A percentile compares a stretch with the other conserved stretches of the same genome.
Evolutionary conservation across 371 early-diverging fungal species (phyloP).

Genomic region (Syncephalastrum monosporum): DNA sequence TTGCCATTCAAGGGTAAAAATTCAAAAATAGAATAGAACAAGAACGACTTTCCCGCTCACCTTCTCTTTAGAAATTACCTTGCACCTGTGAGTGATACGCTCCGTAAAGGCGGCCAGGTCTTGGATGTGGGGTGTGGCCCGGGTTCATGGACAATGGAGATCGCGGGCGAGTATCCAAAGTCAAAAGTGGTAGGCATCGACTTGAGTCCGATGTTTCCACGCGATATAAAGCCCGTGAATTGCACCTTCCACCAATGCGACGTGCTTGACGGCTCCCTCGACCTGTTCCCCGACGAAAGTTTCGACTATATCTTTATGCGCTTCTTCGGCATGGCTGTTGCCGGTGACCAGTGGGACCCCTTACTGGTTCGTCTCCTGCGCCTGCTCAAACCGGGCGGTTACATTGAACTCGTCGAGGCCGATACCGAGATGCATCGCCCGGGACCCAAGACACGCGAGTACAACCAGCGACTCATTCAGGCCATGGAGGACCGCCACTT

Average conservation of each 20-base stretch:
- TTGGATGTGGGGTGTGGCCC: constrained; percentile 58
- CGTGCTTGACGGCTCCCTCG: constrained; percentile 19
- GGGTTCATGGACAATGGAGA: constrained; percentile 61
- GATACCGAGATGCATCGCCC: constrained; percentile 40
- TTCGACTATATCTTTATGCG: constrained; percentile 54
- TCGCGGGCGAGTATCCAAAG: constrained; percentile 57
- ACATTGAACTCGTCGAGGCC: constrained; percentile 43
- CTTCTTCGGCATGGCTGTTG: constrained; percentile 35
- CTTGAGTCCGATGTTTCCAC: constrained; percentile 36
- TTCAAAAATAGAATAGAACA: background rate
- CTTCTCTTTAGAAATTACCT: constrained; percentile 36
- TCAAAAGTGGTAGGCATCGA: constrained; percentile 54
- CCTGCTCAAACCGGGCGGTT: constrained; percentile 42
- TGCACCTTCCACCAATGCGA: constrained; percentile 44
- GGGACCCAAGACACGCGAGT: constrained; percentile 37
- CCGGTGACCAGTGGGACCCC: constrained; percentile 27
- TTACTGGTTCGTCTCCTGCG: constrained; percentile 35
- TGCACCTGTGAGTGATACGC: constrained; percentile 46
- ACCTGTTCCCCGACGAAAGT: constrained; percentile 37
- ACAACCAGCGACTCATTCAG: constrained; percentile 25
- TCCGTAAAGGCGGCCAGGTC: constrained; percentile 45
- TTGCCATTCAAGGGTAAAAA: constrained; percentile 52
- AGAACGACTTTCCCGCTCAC: background rate
- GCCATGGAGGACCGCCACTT: constrained; percentile 28
- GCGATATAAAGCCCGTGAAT: constrained; percentile 43